A percentile compares a stretch with the other conserved stretches of the same genome.
Conservation (phyloP, 2,329 filamentous ascomycete genomes). For the Beauveria sp. region DNA sequence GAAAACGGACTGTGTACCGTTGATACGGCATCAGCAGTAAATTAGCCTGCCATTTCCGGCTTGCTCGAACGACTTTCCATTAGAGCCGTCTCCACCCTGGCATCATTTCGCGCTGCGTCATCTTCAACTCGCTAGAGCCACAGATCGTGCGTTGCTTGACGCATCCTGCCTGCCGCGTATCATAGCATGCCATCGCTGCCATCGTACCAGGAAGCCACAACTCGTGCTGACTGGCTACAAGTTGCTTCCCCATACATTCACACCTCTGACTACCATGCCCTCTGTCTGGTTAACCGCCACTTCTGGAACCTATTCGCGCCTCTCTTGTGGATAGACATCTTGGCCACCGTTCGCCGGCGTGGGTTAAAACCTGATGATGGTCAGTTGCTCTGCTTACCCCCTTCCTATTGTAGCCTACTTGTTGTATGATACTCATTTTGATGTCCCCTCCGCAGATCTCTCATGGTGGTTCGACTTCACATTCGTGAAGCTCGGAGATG, state of each 20-base stretch:
- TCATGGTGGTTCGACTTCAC: slow-evolving; percentile 43
- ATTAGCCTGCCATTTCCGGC: not conserved
- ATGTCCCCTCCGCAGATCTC: slow-evolving; percentile 30
- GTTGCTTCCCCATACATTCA: slow-evolving; percentile 38
- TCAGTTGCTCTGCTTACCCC: slow-evolving; percentile 21
- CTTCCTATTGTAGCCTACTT: not conserved
- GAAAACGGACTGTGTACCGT: not conserved
- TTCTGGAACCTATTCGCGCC: slow-evolving; percentile 44
- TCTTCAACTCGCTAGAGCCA: not conserved
- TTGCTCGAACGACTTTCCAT: not conserved
- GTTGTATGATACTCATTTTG: not conserved
- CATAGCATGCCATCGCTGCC: slow-evolving; percentile 31
- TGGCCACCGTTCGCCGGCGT: slow-evolving; percentile 29
- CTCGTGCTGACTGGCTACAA: slow-evolving; percentile 39
- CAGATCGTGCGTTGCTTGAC: not conserved
- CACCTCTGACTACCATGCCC: slow-evolving; percentile 31
- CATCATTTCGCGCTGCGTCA: not conserved
- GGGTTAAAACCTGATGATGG: slow-evolving; percentile 38
- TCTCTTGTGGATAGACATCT: slow-evolving; percentile 44
- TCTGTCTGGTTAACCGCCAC: slow-evolving; percentile 40
- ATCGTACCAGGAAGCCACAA: slow-evolving; percentile 45
- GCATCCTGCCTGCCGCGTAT: not conserved
- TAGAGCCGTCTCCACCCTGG: not conserved
- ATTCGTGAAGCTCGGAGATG: slow-evolving; percentile 26
- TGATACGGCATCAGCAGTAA: not conserved